Evolutionary conservation across 768 basidiomycete genomes (phyloP).

Genomic region (Mycena capillaripes): DNA sequence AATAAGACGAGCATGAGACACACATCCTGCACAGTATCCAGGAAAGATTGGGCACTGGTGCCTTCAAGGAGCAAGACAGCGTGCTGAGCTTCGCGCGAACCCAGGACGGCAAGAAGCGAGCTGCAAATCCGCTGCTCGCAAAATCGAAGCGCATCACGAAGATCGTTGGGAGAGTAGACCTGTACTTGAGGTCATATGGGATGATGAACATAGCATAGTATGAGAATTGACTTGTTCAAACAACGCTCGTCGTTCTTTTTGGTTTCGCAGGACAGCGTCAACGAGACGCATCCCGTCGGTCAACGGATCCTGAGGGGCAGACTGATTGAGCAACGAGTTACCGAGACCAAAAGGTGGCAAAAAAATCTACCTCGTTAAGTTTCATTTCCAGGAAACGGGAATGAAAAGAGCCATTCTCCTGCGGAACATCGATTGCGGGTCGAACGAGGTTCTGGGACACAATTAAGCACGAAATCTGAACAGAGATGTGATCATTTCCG

Average conservation of each 20-base stretch:
- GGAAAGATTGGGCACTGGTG: background rate
- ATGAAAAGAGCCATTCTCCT: conserved; percentile 97
- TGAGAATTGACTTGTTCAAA: too few species aligned
- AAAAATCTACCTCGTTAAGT: too few species aligned
- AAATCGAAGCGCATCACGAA: background rate
- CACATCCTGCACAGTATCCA: background rate
- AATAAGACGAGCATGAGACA: background rate
- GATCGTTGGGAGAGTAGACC: too few species aligned
- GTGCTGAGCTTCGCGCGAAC: background rate
- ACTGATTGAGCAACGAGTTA: too few species aligned
- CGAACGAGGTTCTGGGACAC: conserved; percentile 99
- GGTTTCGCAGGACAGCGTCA: too few species aligned
- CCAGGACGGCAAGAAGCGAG: background rate
- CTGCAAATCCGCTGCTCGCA: background rate
- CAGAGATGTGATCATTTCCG: conserved; percentile 18
- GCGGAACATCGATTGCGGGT: conserved; percentile 97
- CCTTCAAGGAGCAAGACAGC: background rate
- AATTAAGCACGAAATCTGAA: conserved; percentile 95
- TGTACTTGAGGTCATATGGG: too few species aligned
- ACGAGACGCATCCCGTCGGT: too few species aligned
- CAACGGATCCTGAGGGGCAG: too few species aligned
- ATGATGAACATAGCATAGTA: too few species aligned
- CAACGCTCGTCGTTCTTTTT: too few species aligned
- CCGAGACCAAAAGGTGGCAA: too few species aligned
- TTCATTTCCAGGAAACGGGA: conserved; percentile 99